Evolutionary conservation across 805 yeast species (phyloP).

Genomic region (Saccharomycopsis selenospora): DNA sequence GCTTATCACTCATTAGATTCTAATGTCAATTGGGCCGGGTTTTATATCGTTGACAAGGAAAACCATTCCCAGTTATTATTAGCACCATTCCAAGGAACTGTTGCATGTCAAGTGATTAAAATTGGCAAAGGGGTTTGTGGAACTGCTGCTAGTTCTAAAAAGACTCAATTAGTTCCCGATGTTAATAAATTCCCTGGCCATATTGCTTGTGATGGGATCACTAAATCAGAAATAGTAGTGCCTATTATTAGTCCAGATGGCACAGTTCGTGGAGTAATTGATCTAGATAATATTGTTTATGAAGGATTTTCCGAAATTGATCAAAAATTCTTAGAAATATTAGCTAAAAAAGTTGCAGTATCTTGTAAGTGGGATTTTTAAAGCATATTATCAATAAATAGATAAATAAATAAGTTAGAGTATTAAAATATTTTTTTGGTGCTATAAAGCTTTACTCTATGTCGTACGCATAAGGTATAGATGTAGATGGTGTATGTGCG

Average conservation of each 20-base stretch:
- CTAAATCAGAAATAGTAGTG: conserved; percentile 87
- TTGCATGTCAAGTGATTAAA: conserved; percentile 80
- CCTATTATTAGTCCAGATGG: conserved; percentile 51
- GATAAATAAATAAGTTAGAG: too few species aligned
- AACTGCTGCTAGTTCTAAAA: conserved; percentile 50
- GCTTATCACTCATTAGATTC: conserved; percentile 57
- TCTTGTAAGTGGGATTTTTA: conserved; percentile 44
- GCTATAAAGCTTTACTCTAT: too few species aligned
- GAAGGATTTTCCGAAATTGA: conserved; percentile 68
- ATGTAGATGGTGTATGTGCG: too few species aligned
- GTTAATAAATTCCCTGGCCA: conserved; percentile 83
- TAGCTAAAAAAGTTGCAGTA: conserved; percentile 46
- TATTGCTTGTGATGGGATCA: conserved; percentile 95
- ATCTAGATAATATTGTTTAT: conserved; percentile 65
- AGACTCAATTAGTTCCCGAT: conserved; percentile 70
- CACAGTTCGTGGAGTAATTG: conserved; percentile 65
- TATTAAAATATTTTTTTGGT: too few species aligned
- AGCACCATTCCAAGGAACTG: conserved; percentile 96
- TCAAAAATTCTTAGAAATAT: conserved; percentile 45
- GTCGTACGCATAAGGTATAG: too few species aligned
- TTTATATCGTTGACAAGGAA: conserved; percentile 49
- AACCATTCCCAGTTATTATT: conserved; percentile 45
- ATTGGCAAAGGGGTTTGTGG: conserved; percentile 93
- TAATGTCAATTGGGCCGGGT: conserved; percentile 87
- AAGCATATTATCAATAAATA: neutral